Evolutionary conservation across 1,139 yeast species (phyloP).

Genomic region (Geotrichum aggregatum): DNA sequence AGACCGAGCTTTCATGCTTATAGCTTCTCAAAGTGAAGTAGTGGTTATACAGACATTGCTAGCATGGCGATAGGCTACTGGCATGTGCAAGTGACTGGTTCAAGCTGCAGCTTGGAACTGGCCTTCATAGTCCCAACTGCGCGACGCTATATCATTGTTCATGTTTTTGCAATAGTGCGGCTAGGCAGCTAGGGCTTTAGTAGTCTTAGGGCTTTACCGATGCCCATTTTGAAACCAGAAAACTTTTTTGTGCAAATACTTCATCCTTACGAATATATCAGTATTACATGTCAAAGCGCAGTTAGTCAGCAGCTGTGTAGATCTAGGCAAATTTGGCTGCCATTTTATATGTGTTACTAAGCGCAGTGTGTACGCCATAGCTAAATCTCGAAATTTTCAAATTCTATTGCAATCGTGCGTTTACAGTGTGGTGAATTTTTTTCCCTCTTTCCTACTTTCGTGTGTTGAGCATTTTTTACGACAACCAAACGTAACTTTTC

Average conservation of each 20-base stretch:
- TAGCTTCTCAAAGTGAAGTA: no score
- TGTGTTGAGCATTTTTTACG: neutral
- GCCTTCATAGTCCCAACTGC: no score
- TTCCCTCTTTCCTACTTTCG: constrained; percentile 1
- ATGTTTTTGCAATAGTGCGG: constrained; percentile 2
- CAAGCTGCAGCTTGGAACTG: no score
- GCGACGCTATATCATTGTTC: no score
- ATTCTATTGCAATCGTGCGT: neutral
- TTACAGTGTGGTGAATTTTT: neutral
- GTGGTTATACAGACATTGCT: no score
- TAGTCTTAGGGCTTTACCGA: neutral
- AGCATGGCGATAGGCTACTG: no score
- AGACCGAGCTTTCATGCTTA: no score
- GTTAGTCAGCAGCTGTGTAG: neutral
- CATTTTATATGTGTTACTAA: neutral
- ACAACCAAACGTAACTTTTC: neutral
- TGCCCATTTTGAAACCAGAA: neutral
- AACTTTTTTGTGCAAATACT: no score
- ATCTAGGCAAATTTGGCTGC: neutral
- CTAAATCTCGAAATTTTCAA: neutral
- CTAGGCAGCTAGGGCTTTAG: neutral
- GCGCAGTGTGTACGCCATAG: no score
- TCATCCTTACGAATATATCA: neutral
- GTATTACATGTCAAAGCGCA: neutral
- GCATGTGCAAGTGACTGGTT: no score